Conservation (phyloP, 768 basidiomycete species). For the Russula sp. region DNA sequence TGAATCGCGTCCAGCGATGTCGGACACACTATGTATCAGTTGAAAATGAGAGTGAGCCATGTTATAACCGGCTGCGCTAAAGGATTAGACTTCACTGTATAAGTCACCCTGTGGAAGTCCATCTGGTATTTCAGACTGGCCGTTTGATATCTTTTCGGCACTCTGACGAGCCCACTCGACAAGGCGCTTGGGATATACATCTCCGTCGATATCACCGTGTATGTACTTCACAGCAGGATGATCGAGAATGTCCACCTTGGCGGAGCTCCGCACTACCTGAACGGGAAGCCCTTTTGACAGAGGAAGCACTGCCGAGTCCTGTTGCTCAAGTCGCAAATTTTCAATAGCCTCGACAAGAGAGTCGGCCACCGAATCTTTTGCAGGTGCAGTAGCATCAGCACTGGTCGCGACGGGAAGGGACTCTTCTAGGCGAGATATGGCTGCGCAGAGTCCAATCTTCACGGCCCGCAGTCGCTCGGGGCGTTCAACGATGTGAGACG, state of each 20-base stretch:
- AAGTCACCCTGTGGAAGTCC: slow-evolving; percentile 74
- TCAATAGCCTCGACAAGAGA: slow-evolving; percentile 24
- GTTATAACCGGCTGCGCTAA: not conserved
- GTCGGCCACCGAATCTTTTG: slow-evolving; percentile 16
- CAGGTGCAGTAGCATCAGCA: not conserved
- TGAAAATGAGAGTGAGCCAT: not conserved
- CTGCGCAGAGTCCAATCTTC: slow-evolving; percentile 76
- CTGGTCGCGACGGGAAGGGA: slow-evolving; percentile 5
- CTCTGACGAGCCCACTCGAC: slow-evolving; percentile 59
- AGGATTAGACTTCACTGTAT: slow-evolving; percentile 55
- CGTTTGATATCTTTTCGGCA: slow-evolving; percentile 55
- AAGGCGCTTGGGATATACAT: slow-evolving; percentile 65
- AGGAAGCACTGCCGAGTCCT: not conserved
- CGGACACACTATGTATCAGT: slow-evolving; percentile 58
- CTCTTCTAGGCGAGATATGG: slow-evolving; percentile 65
- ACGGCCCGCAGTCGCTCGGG: slow-evolving; percentile 88
- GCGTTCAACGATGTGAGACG: slow-evolving; percentile 79
- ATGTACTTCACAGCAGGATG: slow-evolving; percentile 68
- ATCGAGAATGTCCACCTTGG: slow-evolving; percentile 53
- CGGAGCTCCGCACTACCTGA: slow-evolving; percentile 51
- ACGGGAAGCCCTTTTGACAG: slow-evolving; percentile 36
- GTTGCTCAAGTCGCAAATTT: slow-evolving; percentile 41
- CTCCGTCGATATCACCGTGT: slow-evolving; percentile 66
- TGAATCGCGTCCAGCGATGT: slow-evolving; percentile 73
- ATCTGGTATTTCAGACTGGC: slow-evolving; percentile 72